These are phyloP conservation scores for Adiantum capillusveneris DNA, from an alignment of 75 land plant genomes.

Conservation along the genomic window DNA sequence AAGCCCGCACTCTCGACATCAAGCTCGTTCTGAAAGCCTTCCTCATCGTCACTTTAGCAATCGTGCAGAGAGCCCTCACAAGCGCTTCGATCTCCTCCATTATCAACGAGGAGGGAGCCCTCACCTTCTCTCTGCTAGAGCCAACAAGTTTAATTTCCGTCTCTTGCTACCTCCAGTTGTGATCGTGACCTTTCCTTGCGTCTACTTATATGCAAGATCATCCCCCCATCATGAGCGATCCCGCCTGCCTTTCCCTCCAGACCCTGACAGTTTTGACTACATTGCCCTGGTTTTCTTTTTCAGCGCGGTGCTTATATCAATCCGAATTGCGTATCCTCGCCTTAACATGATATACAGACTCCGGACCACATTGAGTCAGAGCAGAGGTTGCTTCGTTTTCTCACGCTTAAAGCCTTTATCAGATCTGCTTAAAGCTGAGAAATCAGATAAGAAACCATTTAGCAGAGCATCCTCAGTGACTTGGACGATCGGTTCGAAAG, in stretches of 20 bases:
- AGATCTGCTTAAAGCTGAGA: slow-evolving; percentile 15
- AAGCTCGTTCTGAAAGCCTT: background rate
- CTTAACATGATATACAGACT: background rate
- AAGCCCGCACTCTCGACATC: slow-evolving; percentile 5
- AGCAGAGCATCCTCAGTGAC: slow-evolving; percentile 24
- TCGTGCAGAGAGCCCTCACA: too few relatives aligned
- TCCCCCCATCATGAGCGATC: background rate
- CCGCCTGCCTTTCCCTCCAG: background rate
- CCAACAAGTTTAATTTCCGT: background rate
- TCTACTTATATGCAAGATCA: background rate
- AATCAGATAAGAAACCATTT: background rate
- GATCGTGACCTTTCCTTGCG: background rate
- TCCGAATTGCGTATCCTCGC: slow-evolving; percentile 10
- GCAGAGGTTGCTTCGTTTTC: slow-evolving; percentile 1
- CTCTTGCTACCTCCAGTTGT: background rate
- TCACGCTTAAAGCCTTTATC: slow-evolving; percentile 20
- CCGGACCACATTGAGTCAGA: background rate
- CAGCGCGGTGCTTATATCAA: slow-evolving; percentile 9
- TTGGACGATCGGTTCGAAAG: slow-evolving; percentile 56
- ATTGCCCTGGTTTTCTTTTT: slow-evolving; percentile 8
- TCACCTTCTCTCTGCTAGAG: background rate
- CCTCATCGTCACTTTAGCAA: too few relatives aligned
- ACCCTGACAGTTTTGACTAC: background rate
- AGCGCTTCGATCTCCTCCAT: too few relatives aligned
- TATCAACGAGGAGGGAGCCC: too few relatives aligned